Base-by-base conservation (phyloP, 139 green algal species). In the Chlamydomonas sphaeroides region DNA sequence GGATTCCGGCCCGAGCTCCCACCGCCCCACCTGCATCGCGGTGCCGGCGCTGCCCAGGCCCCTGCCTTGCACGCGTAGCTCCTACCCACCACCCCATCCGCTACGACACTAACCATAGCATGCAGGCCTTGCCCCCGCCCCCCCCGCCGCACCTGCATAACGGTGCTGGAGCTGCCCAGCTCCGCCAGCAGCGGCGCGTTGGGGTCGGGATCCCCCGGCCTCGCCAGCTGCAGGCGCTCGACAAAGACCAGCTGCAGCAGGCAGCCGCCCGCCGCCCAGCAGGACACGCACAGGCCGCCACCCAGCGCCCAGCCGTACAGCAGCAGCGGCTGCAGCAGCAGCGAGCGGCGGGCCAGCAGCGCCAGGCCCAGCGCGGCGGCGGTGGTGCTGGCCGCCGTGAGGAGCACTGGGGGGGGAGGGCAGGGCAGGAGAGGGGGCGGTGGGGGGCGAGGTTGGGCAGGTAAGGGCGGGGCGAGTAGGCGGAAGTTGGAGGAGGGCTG, bases 221-320 rank as follows among this genome's bases (percentile, higher is more conserved):
- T 20, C 14, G 39, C 75, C 25, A 83, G 65, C 51, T 78, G 61
- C 59, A 85, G 49, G 20, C 77, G 62, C 65, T 88, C 84, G 7
- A 25, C 75, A 35, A 83, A 78, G 33, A 88, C 70, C 2, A 88
- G 49, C 38, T 82, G 38, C 61, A 88, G 63, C 49, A 85, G 35
- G 1, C 33, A 61, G 25, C 45, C 53, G 5, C 84, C 68, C 28
- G 68, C 14, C 20, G 59, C 32, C 84, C 84, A 88, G 49, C 84
- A 63, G 39, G 84, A 42, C 26, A 38, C 25, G 48, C 84, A 88
- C 49, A 88, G 59, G 25, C 21, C 20, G 17, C 56, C 62, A 1
- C 76, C 49, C 25, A 78, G 32, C 62, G 33, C 45, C 61, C 75
- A 82, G 42, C 75, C 75, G 42, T 63, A 82, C 41, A 82, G 42